Evolutionary conservation across 805 yeast genomes (phyloP), one percentile per base, ranked within the genome.

Genomic region (Wickerhamiella cacticola): DNA sequence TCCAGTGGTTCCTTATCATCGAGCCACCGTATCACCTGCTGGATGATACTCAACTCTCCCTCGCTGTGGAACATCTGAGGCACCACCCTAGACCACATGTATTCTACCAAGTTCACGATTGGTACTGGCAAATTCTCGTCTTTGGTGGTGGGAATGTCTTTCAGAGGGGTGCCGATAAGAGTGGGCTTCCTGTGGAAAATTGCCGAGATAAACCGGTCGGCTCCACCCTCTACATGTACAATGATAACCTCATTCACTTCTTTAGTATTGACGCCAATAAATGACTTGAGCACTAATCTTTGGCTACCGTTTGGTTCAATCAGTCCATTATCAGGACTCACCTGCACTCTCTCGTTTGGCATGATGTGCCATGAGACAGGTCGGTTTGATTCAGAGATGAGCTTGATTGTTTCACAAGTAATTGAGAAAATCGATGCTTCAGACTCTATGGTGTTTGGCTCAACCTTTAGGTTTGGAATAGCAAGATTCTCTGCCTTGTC

Each of bases 401-500:
- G 15, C n/a, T 12, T 24, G 10, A 50, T 26, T 29, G 41, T 39
- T 29, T 28, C 50, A 9, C 48, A 47, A 8, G 42, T 42, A 2
- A 43, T 41, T 13, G 48, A 35, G 16, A 63, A 49, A 38, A 63
- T 59, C 33, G 59, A 53, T 35, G 64, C 58, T 38, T 53, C 40
- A 10, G 57, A 38, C 18, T 51, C 48, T 23, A 67, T 48, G 34
- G 69, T 68, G 46, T 69, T 51, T 26, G 64, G 60, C 39, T 60
- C 52, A 21, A 75, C 68, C 2, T 59, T 56, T 1, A 75, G 66
- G 2, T 57, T 56, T 1, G 74, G 69, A 22, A 75, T 63, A 12
- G 66, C 58, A 4, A 65, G 59, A 41, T 75, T 75, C 51, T 71
- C 73, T 6, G 70, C 61, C 18, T 62, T 63, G 33, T 78, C 75